Evolutionary conservation across 208 protist genomes (phyloP), one percentile per base, ranked within the genome.

Genomic region (Crithidia thermophila): DNA sequence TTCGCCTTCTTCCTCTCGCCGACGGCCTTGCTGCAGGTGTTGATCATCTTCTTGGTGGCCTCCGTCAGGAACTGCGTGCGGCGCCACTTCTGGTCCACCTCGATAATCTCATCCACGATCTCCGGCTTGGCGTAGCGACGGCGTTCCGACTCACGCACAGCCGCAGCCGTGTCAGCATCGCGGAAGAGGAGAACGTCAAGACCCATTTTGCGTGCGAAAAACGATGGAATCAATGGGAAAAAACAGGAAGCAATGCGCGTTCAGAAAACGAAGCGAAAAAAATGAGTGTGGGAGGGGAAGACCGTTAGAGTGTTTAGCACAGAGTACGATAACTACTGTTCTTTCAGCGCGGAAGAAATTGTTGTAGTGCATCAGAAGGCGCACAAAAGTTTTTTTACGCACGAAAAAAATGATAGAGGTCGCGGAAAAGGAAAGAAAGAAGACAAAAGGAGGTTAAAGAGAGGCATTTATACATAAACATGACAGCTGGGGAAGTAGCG

Each of bases 121-220:
- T 66, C 61, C n/a, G 94, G 86, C 60, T 94, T 85, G 3, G 84
- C 77, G 75, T 84, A 97, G 53, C 98, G 93, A n/a, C 95, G 84
- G 39, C 94, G 82, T 90, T 99, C 90, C 50, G 96, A 98, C 84
- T 99, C 94, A 39, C 94, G 89, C 47, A 99, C 83, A 6, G 98
- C 51, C 36, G 98, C 87, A 23, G 95, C 95, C 31, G 97, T 93
- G 36, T 93, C 96, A 25, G 98, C 87, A 33, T 96, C 88, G 39
- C 98, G 95, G 62, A 99, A 98, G 10, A 98, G 72, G 37, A 93
- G 78, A 70, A 99, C 98, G 80, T 99, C 98, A 36, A 99, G 88
- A 63, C 97, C 89, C 89, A 94, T 97, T 60, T 50, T 25, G 11
- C 37, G 4, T 5, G 36, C 33, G 20, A 61, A 33, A 18, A 37